Evolutionary conservation across 345 rosid species (phyloP).

Genomic region (Laguncularia racemosa): DNA sequence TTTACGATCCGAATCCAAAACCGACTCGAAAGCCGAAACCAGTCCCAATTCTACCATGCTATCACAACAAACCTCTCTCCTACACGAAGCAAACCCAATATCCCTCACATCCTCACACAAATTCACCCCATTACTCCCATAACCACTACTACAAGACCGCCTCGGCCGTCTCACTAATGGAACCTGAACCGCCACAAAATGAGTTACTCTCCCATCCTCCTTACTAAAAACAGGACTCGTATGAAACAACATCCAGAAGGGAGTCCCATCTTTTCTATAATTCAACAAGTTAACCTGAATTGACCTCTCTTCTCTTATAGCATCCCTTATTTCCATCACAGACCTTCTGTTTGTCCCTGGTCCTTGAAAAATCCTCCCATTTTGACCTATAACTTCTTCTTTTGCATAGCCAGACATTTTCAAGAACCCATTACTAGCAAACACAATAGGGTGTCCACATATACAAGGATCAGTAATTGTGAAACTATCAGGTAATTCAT

Average conservation of each 20-base stretch:
- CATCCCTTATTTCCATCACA: conserved; percentile 78
- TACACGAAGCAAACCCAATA: conserved; percentile 61
- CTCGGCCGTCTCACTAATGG: conserved; percentile 34
- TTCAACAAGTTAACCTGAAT: conserved; percentile 58
- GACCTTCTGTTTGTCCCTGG: conserved; percentile 63
- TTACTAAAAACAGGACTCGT: conserved; percentile 61
- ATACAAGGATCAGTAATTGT: conserved; percentile 83
- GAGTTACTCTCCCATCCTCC: conserved; percentile 51
- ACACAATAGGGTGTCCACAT: conserved; percentile 85
- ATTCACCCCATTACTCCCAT: conserved; percentile 23
- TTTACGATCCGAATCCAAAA: conserved; percentile 33
- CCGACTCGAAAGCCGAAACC: conserved; percentile 19
- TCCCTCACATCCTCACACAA: conserved; percentile 34
- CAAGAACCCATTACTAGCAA: conserved; percentile 67
- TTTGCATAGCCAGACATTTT: conserved; percentile 65
- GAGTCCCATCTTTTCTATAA: conserved; percentile 79
- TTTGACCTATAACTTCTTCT: conserved; percentile 68
- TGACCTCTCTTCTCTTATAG: conserved; percentile 65
- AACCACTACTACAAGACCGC: conserved; percentile 2
- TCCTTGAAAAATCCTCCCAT: conserved; percentile 80
- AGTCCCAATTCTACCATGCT: conserved; percentile 31
- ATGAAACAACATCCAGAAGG: conserved; percentile 85
- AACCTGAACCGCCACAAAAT: conserved; percentile 85
- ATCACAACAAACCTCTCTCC: conserved; percentile 69
- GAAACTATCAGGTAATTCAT: conserved; percentile 66